Conservation (phyloP, 2,329 filamentous ascomycete species). For the Emericellopsis cladophorae region DNA sequence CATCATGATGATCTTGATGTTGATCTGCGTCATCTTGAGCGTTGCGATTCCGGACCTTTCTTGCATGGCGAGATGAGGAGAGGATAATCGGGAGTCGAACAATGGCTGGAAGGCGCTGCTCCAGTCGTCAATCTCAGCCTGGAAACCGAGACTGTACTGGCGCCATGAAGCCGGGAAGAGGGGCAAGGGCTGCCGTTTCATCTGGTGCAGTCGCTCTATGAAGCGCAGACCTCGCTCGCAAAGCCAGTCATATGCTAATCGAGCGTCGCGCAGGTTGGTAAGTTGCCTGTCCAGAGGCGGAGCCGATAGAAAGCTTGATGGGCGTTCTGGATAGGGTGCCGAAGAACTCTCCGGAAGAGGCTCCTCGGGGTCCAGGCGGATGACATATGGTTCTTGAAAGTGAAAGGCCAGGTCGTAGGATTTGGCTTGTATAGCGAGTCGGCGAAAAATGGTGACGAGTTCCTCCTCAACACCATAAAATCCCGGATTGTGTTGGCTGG, state of each 20-base stretch:
- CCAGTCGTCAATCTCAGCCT: conserved; percentile 40
- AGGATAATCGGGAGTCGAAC: conserved; percentile 32
- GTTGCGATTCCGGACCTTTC: conserved; percentile 48
- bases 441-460: conserved; percentile 49
- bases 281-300: conserved; percentile 21
- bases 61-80: conserved; percentile 28
- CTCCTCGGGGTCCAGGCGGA: conserved; percentile 22
- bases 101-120: conserved; percentile 42
- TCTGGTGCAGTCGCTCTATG: conserved; percentile 38
- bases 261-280: conserved; percentile 37
- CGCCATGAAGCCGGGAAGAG: conserved; percentile 35
- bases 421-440: conserved; percentile 52
- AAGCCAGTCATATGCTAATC: conserved; percentile 41
- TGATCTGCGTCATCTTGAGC: conserved; percentile 50
- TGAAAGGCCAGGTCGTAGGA: conserved; percentile 59
- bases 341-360: conserved; percentile 9
- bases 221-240: conserved; percentile 45
- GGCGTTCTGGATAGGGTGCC: conserved; percentile 22
- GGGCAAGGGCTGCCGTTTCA: conserved; percentile 36
- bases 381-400: conserved; percentile 49
- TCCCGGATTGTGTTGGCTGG: conserved; percentile 19
- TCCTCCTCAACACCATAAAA: conserved; percentile 37
- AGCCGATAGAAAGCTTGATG: conserved; percentile 6
- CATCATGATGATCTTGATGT: conserved; percentile 41
- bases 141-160: conserved; percentile 34